Evolutionary conservation across 2,329 filamentous ascomycete species (phyloP).

Genomic region (Thelonectria olida): DNA sequence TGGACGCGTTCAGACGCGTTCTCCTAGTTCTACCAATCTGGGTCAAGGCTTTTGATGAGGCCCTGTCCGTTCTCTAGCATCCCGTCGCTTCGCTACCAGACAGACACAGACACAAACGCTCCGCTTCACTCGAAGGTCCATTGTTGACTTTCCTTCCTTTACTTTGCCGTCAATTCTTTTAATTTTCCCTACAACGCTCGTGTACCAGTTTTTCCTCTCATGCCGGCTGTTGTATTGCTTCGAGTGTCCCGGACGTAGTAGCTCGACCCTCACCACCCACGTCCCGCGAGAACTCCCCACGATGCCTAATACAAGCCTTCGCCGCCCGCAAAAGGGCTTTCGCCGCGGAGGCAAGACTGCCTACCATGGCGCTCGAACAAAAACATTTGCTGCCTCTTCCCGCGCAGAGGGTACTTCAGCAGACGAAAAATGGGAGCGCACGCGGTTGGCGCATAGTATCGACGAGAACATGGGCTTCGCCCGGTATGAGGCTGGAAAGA

Average conservation of each 20-base stretch:
- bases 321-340: constrained; percentile 71
- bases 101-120: constrained; percentile 31
- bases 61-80: constrained; percentile 23
- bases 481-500: constrained; percentile 87
- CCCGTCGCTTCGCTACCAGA: constrained; percentile 26
- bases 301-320: constrained; percentile 69
- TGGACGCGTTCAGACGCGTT: constrained; percentile 46
- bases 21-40: constrained; percentile 41
- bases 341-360: constrained; percentile 74
- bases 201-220: constrained; percentile 22
- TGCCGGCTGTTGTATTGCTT: constrained; percentile 23
- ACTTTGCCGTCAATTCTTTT: constrained; percentile 17
- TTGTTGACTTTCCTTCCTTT: constrained; percentile 34
- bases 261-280: constrained; percentile 25
- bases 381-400: constrained; percentile 82
- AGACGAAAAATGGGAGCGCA: constrained; percentile 91
- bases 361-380: constrained; percentile 75
- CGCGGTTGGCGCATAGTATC: constrained; percentile 83
- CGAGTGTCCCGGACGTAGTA: constrained; percentile 30
- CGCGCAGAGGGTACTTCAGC: constrained; percentile 87
- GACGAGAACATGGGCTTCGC: constrained; percentile 96
- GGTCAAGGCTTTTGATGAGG: constrained; percentile 36
- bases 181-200: neutral
- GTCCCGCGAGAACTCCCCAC: constrained; percentile 32
- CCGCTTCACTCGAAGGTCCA: constrained; percentile 20